phyloP scores from a whole-genome alignment of 2,329 filamentous ascomycete species.

The Truncatella angustata region DNA sequence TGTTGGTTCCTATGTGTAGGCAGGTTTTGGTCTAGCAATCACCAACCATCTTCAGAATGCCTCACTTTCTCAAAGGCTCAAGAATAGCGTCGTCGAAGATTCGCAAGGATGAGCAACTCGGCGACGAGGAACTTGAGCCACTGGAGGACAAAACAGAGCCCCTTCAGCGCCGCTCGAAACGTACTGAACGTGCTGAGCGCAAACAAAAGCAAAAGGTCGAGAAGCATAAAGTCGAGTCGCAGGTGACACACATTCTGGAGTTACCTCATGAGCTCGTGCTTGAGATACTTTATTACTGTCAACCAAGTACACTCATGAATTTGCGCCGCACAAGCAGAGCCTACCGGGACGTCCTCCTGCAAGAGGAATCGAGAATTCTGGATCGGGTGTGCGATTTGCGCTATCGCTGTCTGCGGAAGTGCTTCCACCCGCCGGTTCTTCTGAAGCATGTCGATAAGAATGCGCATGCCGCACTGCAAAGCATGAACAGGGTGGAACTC shows the following conservation, averaged over 20 bases:
- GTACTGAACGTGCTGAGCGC: slow-evolving; percentile 45
- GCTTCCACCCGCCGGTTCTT: slow-evolving; percentile 49
- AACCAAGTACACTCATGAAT: slow-evolving; percentile 49
- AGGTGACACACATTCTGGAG: slow-evolving; percentile 36
- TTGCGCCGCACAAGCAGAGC: slow-evolving; percentile 40
- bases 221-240: slow-evolving; percentile 24
- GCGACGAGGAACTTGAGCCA: slow-evolving; percentile 43
- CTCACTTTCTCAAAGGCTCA: not conserved
- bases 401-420: slow-evolving; percentile 49
- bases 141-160: slow-evolving; percentile 41
- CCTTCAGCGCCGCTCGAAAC: slow-evolving; percentile 49
- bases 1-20: too few species aligned
- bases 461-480: slow-evolving; percentile 16
- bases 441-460: slow-evolving; percentile 31
- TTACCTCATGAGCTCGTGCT: slow-evolving; percentile 53
- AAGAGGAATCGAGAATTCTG: slow-evolving; percentile 42
- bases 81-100: slow-evolving; percentile 1
- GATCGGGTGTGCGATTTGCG: slow-evolving; percentile 41
- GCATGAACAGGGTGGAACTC: slow-evolving; percentile 7
- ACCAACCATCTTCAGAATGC: not conserved
- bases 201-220: slow-evolving; percentile 38
- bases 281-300: slow-evolving; percentile 43
- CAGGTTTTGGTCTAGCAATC: too few species aligned
- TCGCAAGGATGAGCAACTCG: slow-evolving; percentile 18
- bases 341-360: slow-evolving; percentile 40